These are phyloP conservation scores for Alternaria sp. DNA, from an alignment of 2,329 filamentous ascomycete genomes.

Conservation along the genomic window DNA sequence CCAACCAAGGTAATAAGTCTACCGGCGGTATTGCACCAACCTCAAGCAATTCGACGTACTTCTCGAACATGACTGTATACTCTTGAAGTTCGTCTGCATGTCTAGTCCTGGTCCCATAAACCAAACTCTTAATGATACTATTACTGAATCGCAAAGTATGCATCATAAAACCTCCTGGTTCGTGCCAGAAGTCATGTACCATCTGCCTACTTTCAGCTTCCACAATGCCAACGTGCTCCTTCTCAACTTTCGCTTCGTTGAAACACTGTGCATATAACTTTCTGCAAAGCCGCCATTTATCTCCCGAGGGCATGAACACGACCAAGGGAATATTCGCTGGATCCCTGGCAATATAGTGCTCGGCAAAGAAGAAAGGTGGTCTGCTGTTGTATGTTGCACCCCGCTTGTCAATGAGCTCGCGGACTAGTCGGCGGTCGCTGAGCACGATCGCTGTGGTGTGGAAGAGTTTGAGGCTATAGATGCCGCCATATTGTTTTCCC, in stretches of 20 bases:
- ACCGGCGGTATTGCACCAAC: constrained; percentile 58
- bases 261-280: background rate
- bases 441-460: constrained; percentile 11
- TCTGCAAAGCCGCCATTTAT: constrained; percentile 28
- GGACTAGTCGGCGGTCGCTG: constrained; percentile 9
- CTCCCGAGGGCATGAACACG: constrained; percentile 57
- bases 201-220: constrained; percentile 61
- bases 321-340: constrained; percentile 54
- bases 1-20: constrained; percentile 42
- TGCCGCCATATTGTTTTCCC: constrained; percentile 15
- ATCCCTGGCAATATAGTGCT: constrained; percentile 52
- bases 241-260: constrained; percentile 56
- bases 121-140: constrained; percentile 52
- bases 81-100: background rate
- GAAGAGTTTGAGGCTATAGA: constrained; percentile 18
- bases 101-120: constrained; percentile 1
- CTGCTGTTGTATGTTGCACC: constrained; percentile 11
- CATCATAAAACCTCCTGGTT: constrained; percentile 55
- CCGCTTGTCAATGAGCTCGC: constrained; percentile 17
- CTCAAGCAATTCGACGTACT: constrained; percentile 54
- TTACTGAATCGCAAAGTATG: constrained; percentile 61
- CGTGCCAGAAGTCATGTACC: constrained; percentile 54
- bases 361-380: constrained; percentile 10
- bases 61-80: constrained; percentile 45
- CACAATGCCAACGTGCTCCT: constrained; percentile 52